Evolutionary conservation across 2,329 filamentous ascomycete genomes (phyloP).

Genomic region (Verticillium nubilum): DNA sequence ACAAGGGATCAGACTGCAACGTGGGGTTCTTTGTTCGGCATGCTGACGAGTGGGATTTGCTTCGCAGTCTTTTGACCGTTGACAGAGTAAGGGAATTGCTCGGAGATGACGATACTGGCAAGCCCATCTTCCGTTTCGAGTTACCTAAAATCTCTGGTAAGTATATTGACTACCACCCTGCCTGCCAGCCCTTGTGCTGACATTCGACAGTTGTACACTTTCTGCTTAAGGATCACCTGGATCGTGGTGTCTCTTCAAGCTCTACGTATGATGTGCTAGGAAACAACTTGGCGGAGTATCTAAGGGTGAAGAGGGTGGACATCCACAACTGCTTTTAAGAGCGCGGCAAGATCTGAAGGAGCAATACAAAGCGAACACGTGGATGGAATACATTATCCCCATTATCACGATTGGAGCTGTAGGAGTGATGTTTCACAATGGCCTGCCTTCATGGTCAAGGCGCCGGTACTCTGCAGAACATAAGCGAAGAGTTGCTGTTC

Average conservation of each 20-base stretch:
- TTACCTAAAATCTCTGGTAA: slow-evolving; percentile 21
- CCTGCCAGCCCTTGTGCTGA: slow-evolving; percentile 2
- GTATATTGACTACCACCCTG: no score
- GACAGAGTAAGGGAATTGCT: slow-evolving; percentile 29
- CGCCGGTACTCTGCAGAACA: no score
- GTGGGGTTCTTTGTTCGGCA: slow-evolving; percentile 17
- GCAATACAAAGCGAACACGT: no score
- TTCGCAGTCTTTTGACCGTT: slow-evolving; percentile 33
- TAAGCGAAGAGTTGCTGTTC: no score
- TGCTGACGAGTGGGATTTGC: slow-evolving; percentile 13
- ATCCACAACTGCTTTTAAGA: slow-evolving; percentile 21
- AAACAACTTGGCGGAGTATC: slow-evolving; percentile 23
- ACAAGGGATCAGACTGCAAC: slow-evolving; percentile 35
- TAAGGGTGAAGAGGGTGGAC: slow-evolving; percentile 20
- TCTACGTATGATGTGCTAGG: slow-evolving; percentile 24
- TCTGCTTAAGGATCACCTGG: slow-evolving; percentile 35
- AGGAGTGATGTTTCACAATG: no score
- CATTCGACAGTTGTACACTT: slow-evolving; percentile 21
- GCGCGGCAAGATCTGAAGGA: slow-evolving; percentile 13
- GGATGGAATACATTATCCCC: no score
- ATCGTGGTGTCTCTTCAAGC: slow-evolving; percentile 12
- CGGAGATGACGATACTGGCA: slow-evolving; percentile 28
- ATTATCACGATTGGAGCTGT: no score
- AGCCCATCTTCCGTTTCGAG: slow-evolving; percentile 39
- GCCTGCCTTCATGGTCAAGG: no score